Base-by-base conservation (phyloP, 2,329 filamentous ascomycete genomes). In the Septoria linicola region DNA sequence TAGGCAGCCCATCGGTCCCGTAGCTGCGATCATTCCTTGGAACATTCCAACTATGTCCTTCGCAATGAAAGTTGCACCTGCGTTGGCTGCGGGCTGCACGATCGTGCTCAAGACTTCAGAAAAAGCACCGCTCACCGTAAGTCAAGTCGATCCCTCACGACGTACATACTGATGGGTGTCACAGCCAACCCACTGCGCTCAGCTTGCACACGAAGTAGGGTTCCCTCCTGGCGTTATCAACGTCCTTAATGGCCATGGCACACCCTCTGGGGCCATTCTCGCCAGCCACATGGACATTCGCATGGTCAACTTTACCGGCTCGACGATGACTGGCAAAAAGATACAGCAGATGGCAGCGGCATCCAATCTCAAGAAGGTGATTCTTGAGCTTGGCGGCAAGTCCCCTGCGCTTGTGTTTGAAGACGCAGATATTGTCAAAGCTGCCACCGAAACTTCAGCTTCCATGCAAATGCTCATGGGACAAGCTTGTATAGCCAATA, bases 1-100 rank as follows among this genome's bases (percentile, higher is more conserved):
- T 35, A 49, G 58, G 6, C 61, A 67, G 56, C 64, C 64, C 1
- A 61, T 65, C 17, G 65, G 64, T n/a, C 59, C 60, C 5, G 54
- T 61, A 10, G 63, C 58, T 3, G 78, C 80, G 66, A 89, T 90
- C 57, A 88, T 89, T 51, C 87, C 87, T n/a, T 92, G 87, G 86
- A 92, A 91, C 67, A 88, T 84, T 58, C 87, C 88, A 1, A 75
- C 90, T 1, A 74, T 78, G n/a, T 89, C 89, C 80, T 84, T 84
- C 11, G 81, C 81, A 3, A 86, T 85, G 83, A 89, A 90, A 64
- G 75, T 91, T 1, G 87, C 84, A 13, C 87, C 87, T 34, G 78
- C 79, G 8, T 67, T 82, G 0, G 78, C 76, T 8, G 76, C 73
- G 20, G 79, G 79, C 14, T 80, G 80, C 61, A 80, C 78, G 13